These are phyloP conservation scores for Nicotiana tabacum DNA, from an alignment of 257 asterid species.

Conservation along the genomic window DNA sequence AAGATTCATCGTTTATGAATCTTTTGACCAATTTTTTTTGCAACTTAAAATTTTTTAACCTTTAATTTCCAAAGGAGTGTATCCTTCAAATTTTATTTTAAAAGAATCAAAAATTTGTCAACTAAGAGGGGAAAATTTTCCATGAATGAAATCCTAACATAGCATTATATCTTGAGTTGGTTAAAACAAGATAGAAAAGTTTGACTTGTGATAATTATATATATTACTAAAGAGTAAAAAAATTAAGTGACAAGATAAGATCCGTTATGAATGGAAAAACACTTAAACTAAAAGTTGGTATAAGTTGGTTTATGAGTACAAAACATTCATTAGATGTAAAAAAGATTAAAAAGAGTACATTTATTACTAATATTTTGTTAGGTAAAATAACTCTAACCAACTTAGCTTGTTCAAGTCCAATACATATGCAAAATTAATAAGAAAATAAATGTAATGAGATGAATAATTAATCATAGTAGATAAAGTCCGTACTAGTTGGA, in stretches of 20 bases:
- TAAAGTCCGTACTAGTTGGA: too few species aligned
- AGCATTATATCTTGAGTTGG: too few species aligned
- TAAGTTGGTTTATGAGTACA: neutral
- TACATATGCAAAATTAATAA: too few species aligned
- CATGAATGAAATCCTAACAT: neutral
- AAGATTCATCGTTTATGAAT: neutral
- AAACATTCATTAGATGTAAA: neutral
- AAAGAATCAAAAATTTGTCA: neutral
- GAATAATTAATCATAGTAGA: too few species aligned
- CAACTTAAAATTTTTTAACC: neutral
- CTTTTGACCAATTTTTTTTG: neutral
- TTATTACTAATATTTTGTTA: neutral
- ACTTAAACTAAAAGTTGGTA: neutral
- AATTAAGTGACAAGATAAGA: neutral
- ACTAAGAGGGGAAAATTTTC: neutral
- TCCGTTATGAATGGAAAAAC: neutral
- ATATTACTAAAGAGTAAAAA: neutral
- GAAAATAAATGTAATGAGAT: too few species aligned
- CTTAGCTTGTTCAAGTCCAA: neutral
- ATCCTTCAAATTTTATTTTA: neutral
- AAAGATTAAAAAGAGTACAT: neutral
- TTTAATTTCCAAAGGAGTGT: neutral
- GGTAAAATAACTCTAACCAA: slow-evolving; percentile 1
- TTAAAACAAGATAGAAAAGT: neutral
- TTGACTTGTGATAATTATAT: neutral